Evolutionary conservation across 1,284 basidiomycete genomes (phyloP).

Genomic region (Neolentinus lepideus): DNA sequence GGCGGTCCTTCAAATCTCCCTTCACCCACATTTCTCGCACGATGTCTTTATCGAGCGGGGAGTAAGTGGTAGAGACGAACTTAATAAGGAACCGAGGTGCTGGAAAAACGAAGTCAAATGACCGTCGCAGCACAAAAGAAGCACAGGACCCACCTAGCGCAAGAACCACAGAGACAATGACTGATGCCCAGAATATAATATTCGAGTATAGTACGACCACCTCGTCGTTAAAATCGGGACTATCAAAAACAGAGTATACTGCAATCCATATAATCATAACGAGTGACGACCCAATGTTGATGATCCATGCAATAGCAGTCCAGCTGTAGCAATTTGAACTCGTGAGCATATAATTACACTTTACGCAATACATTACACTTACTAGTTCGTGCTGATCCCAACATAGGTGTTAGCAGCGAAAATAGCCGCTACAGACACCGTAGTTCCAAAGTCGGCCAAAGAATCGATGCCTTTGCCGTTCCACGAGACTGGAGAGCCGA

Average conservation of each 20-base stretch:
- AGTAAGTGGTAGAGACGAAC: conserved; percentile 58
- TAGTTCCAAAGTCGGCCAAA: conserved; percentile 89
- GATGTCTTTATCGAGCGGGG: conserved; percentile 77
- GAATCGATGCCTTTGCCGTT: conserved; percentile 73
- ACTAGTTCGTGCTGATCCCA: conserved; percentile 86
- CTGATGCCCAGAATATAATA: conserved; percentile 77
- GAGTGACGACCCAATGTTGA: conserved; percentile 74
- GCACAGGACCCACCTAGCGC: conserved; percentile 54
- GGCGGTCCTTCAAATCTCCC: conserved; percentile 77
- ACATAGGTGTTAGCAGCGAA: conserved; percentile 85
- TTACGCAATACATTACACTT: conserved; percentile 24
- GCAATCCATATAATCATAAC: conserved; percentile 82
- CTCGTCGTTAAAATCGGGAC: conserved; percentile 68
- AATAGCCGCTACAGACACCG: conserved; percentile 82
- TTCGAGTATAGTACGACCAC: conserved; percentile 71
- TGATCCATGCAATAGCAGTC: conserved; percentile 82
- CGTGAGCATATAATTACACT: background rate
- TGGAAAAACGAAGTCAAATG: conserved; percentile 19
- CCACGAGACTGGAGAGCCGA: conserved; percentile 58
- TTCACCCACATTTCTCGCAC: conserved; percentile 86
- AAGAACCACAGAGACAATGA: conserved; percentile 60
- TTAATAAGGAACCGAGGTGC: conserved; percentile 72
- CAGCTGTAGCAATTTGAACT: conserved; percentile 43
- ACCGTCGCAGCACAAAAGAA: conserved; percentile 14
- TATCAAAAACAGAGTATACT: conserved; percentile 73